These are phyloP conservation scores for Discostella stelligera DNA, from an alignment of 352 stramenopile genomes.

Conservation along the genomic window DNA sequence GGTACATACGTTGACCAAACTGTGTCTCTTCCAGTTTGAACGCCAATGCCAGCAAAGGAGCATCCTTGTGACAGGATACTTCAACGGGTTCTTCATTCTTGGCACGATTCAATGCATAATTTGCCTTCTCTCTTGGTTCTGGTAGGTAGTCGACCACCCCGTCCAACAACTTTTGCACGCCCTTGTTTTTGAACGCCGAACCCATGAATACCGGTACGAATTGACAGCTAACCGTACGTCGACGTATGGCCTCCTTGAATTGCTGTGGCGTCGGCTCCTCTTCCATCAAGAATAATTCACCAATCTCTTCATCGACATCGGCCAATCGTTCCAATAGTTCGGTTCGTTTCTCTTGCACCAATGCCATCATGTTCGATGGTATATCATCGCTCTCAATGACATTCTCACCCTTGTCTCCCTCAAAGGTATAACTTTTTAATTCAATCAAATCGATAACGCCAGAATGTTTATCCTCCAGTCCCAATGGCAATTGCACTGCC, in stretches of 20 bases:
- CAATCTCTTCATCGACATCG: constrained; percentile 98
- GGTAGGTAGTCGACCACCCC: constrained; percentile 97
- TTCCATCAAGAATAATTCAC: constrained; percentile 98
- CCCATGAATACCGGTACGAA: constrained; percentile 99
- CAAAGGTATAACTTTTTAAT: constrained; percentile 88
- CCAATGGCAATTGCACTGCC: constrained; percentile 96
- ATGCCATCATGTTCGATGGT: constrained; percentile 84
- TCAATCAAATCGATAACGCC: constrained; percentile 96
- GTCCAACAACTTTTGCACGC: constrained; percentile 97
- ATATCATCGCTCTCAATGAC: constrained; percentile 88
- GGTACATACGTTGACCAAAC: constrained; percentile 98
- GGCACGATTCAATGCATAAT: constrained; percentile 93
- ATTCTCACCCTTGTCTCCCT: constrained; percentile 89
- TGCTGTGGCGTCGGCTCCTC: constrained; percentile 90
- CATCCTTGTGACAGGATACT: constrained; percentile 86
- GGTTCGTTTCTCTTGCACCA: constrained; percentile 88
- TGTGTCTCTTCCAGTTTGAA: constrained; percentile 99
- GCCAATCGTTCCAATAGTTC: constrained; percentile 87
- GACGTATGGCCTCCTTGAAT: constrained; percentile 92
- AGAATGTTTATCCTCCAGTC: constrained; percentile 91
- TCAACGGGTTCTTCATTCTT: constrained; percentile 89
- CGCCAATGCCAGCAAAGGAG: constrained; percentile 93
- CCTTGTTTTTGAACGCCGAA: constrained; percentile 96
- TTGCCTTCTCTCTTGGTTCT: constrained; percentile 90
- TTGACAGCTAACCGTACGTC: constrained; percentile 92